These are phyloP conservation scores for Prunus mira DNA, from an alignment of 306 rosid genomes.

Conservation along the genomic window DNA sequence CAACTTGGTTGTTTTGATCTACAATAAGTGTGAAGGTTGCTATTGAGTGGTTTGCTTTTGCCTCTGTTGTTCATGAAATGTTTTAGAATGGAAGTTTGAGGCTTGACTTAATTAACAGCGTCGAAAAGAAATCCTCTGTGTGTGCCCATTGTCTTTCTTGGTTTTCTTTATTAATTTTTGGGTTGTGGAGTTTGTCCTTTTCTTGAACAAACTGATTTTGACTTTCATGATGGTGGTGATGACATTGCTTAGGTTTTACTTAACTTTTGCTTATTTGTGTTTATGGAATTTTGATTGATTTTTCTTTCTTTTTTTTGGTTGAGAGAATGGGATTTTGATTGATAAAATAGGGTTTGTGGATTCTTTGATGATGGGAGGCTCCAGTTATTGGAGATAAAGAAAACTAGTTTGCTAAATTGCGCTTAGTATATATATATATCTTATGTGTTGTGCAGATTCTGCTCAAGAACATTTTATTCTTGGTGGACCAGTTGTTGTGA, in stretches of 20 bases:
- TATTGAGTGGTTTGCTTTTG: background rate
- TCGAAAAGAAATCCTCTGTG: background rate
- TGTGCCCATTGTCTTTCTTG: background rate
- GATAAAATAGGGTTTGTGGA: background rate
- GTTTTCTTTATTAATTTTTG: background rate
- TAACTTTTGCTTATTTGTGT: background rate
- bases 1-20: background rate
- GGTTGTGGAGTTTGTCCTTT: background rate
- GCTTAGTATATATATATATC: background rate
- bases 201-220: background rate
- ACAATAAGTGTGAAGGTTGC: background rate
- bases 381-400: background rate
- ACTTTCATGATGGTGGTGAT: background rate
- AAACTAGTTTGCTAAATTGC: background rate
- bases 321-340: background rate
- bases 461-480: too few relatives aligned
- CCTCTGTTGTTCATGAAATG: background rate
- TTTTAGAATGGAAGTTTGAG: background rate
- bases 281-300: background rate
- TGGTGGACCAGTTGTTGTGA: too few relatives aligned
- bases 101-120: background rate
- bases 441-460: too few relatives aligned
- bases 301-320: too few relatives aligned
- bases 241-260: background rate
- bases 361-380: background rate